These are phyloP conservation scores for Gryganskiella cystojenkinii DNA, from an alignment of 192 early-diverging fungal species.

Conservation along the genomic window DNA sequence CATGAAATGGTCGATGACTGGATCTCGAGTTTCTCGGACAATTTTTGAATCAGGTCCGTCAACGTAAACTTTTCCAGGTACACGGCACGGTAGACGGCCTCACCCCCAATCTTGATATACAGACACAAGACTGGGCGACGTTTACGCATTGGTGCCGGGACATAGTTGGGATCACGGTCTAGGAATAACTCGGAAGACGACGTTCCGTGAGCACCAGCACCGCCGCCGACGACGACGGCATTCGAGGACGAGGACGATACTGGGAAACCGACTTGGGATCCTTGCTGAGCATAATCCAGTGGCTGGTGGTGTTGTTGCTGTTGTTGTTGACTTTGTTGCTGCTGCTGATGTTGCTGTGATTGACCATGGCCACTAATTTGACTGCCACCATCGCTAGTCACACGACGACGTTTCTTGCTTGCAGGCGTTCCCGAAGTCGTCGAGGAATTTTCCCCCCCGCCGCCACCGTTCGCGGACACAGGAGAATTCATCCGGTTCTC, in stretches of 20 bases:
- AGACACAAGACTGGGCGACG: constrained; percentile 63
- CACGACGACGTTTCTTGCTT: constrained; percentile 19
- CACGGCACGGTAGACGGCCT: constrained; percentile 68
- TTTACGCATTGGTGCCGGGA: constrained; percentile 54
- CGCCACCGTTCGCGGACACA: neutral
- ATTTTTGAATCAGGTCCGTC: constrained; percentile 63
- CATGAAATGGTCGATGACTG: constrained; percentile 50
- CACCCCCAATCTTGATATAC: constrained; percentile 65
- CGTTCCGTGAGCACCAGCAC: constrained; percentile 2
- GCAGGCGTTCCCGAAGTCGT: constrained; percentile 15
- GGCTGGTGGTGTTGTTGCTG: neutral
- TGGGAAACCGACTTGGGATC: constrained; percentile 11
- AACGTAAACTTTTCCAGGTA: constrained; percentile 72
- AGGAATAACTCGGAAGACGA: constrained; percentile 54
- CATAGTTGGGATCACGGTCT: constrained; percentile 75
- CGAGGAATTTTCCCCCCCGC: neutral
- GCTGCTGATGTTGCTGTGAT: neutral
- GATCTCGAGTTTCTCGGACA: constrained; percentile 64
- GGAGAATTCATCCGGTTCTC: neutral
- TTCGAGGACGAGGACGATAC: neutral
- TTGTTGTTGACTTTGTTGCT: constrained; percentile 28
- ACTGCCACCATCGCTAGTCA: constrained; percentile 9
- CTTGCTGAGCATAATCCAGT: constrained; percentile 2
- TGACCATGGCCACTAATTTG: too few relatives aligned
- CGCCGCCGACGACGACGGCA: constrained; percentile 9